Conservation (phyloP, 805 yeast species). For the Trichomonascus vanleenenianus region DNA sequence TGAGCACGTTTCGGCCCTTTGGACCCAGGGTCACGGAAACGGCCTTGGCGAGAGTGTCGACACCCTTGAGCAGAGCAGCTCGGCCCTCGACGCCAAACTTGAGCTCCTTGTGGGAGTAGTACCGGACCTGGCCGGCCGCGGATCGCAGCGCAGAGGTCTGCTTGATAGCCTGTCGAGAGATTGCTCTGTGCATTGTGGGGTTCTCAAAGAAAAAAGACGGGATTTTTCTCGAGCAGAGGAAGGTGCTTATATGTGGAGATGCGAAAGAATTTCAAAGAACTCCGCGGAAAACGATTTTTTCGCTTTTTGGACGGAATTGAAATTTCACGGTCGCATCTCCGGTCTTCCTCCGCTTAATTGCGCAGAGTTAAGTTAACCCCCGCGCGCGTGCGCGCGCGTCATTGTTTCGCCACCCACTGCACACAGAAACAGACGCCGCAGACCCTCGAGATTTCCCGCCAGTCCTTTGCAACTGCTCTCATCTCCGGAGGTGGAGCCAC, state of each 20-base stretch:
- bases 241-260: too few relatives aligned
- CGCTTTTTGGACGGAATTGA: too few relatives aligned
- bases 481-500: too few relatives aligned
- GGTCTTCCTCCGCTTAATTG: too few relatives aligned
- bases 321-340: too few relatives aligned
- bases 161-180: conserved; percentile 1
- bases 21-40: conserved; percentile 97
- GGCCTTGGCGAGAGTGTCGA: conserved; percentile 90
- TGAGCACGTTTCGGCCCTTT: conserved; percentile 92
- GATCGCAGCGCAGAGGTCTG: not conserved
- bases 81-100: conserved; percentile 97
- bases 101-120: conserved; percentile 71
- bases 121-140: conserved; percentile 23
- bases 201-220: not conserved
- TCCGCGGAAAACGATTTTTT: not conserved
- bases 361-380: not conserved
- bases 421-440: not conserved
- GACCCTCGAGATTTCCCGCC: too few relatives aligned
- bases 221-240: too few relatives aligned
- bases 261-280: conserved; percentile 1
- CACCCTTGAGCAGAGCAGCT: conserved; percentile 89
- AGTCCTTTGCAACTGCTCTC: too few relatives aligned
- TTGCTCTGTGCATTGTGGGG: conserved; percentile 6
- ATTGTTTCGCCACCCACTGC: not conserved
- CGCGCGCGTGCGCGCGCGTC: not conserved